Percentiles rank a stretch among this genome's conserved stretches.
Conservation (phyloP, 1,284 basidiomycete species). For the Papiliotrema flavescens region DNA sequence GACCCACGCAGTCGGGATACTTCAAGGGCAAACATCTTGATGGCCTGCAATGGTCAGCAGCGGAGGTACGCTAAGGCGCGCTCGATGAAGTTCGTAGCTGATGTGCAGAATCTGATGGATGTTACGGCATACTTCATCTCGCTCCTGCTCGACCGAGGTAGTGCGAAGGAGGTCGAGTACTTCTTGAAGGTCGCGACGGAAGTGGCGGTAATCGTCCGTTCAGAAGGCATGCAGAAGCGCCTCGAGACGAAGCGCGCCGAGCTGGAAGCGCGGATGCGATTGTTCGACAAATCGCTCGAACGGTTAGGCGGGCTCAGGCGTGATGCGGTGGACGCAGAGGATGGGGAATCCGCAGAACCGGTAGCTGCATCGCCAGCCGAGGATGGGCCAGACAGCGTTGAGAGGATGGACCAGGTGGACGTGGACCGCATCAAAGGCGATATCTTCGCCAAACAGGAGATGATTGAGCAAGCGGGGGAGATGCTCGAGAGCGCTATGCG, state of each 20-base stretch:
- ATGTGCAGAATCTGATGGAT: slow-evolving; percentile 55
- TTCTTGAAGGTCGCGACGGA: slow-evolving; percentile 70
- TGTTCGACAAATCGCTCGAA: slow-evolving; percentile 57
- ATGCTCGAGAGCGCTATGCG: slow-evolving; percentile 42
- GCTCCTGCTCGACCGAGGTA: slow-evolving; percentile 66
- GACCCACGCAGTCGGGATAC: slow-evolving; percentile 7
- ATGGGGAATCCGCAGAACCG: not conserved
- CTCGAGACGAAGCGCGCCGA: slow-evolving; percentile 65
- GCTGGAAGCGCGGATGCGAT: slow-evolving; percentile 61
- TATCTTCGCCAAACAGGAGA: slow-evolving; percentile 48
- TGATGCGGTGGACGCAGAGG: slow-evolving; percentile 27
- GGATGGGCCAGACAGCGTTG: no score
- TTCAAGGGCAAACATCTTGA: slow-evolving; percentile 50
- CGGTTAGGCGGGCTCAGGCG: slow-evolving; percentile 56
- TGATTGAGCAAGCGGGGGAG: slow-evolving; percentile 55
- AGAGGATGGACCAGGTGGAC: slow-evolving; percentile 57
- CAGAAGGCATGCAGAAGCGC: slow-evolving; percentile 61
- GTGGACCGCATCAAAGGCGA: slow-evolving; percentile 60
- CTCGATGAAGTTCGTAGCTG: not conserved
- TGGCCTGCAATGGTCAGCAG: slow-evolving; percentile 69
- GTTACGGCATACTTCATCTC: slow-evolving; percentile 63
- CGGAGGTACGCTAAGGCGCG: slow-evolving; percentile 50
- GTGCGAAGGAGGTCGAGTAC: slow-evolving; percentile 74
- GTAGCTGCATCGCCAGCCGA: slow-evolving; percentile 43
- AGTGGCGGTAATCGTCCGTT: slow-evolving; percentile 63